Base-by-base conservation (phyloP, 1,139 yeast species). In the Ogataea hybrid region DNA sequence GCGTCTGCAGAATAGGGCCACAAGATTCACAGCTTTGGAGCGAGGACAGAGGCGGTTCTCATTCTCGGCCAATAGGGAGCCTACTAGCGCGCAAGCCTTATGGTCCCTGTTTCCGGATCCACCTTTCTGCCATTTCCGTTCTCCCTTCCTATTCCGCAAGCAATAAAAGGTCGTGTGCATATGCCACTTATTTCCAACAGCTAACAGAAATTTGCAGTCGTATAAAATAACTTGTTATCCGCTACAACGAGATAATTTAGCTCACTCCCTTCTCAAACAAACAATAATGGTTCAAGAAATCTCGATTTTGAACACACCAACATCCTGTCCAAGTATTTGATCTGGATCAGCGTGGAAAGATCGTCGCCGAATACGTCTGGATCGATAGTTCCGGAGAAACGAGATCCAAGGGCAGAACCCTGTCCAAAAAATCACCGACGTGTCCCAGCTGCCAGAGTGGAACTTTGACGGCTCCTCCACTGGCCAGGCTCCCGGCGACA, bases 391-490 rank as follows among this genome's bases (percentile, higher is more conserved):
- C 85, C 57, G 96, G 96, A 67, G 80, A 82, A 65, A 70, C 90
- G 59, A 87, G 98, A 73, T 88, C 97, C 51, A 92, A 92, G 75
- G 88, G 96, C 71, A 86, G 82, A 71, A 92, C 97, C 46, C 73
- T 92, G 56, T 59, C 59, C 61, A 81, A 70, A 75, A 71, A 61
- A 87, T 95, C 46, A 62, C 78, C 37, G 72, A 84, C 33, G 75
- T 87, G 44, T 94, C 86, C 52, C 96, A 92, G 62, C 77, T 92
- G 57, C 97, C 97, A 56, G 97, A 90, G 70, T 92, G 98, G 98
- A 92, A 92, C 79, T 92, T 92, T 62, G 98, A 92, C 68, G 98
- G 98, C 69, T 90, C 97, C 36, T 89, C 97, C 25, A 92, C 98
- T 41, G 92, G 88, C 54, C 98, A 92, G 75, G 98, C 98, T 46